Percentiles rank a stretch among this genome's conserved stretches.
These are phyloP conservation scores for Cyclaneusma minus DNA, from an alignment of 2,329 filamentous ascomycete species.

Conservation along the genomic window DNA sequence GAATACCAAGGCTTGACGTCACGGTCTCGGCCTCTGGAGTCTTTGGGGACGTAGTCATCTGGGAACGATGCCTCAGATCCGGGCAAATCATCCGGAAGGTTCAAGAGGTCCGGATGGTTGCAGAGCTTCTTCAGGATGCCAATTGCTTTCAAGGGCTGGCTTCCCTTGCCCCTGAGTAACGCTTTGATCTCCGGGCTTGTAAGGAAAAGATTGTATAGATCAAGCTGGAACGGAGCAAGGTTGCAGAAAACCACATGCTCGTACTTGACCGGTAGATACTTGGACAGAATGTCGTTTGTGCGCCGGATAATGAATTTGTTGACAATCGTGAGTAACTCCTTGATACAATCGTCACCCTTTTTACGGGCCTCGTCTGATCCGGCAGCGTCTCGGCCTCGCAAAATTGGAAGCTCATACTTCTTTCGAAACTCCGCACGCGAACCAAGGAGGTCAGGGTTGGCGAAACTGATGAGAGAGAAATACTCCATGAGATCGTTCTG, in stretches of 20 bases:
- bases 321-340: conserved; percentile 68
- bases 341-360: conserved; percentile 69
- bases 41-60: conserved; percentile 77
- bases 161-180: conserved; percentile 81
- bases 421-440: conserved; percentile 86
- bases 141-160: conserved; percentile 91
- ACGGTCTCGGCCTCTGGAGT: conserved; percentile 72
- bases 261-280: conserved; percentile 96
- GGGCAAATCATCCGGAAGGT: conserved; percentile 68
- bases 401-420: conserved; percentile 81
- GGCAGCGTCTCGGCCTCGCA: conserved; percentile 79
- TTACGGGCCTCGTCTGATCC: conserved; percentile 70
- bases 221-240: conserved; percentile 79
- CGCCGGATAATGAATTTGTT: conserved; percentile 98
- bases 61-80: conserved; percentile 73
- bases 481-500: conserved; percentile 99
- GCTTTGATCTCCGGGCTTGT: conserved; percentile 89
- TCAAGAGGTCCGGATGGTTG: conserved; percentile 89
- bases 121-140: conserved; percentile 95
- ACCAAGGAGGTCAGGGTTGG: conserved; percentile 83
- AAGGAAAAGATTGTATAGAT: conserved; percentile 94
- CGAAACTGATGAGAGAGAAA: conserved; percentile 89
- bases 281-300: conserved; percentile 94
- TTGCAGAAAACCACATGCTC: conserved; percentile 99
- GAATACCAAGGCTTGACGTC: conserved; percentile 94